Base-by-base conservation (phyloP, 345 rosid species). In the Abelmoschus esculentus region DNA sequence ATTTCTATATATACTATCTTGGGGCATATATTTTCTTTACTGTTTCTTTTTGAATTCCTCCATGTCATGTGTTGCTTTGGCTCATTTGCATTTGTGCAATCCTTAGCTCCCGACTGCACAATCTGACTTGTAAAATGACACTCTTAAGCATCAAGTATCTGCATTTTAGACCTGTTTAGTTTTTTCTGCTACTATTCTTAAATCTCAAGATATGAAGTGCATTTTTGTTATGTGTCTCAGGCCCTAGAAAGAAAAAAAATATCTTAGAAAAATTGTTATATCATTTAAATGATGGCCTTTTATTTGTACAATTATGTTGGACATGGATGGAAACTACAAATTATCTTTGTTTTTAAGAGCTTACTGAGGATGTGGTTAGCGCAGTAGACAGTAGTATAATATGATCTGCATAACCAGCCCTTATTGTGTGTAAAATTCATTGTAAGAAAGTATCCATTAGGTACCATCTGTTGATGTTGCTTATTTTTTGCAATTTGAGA, bases 401-500 rank as follows among this genome's bases (percentile, higher is more conserved):
- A 38, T 38, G 42, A 11, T 63, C 52, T 47, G 14, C 14, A 63
- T 63, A 63, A 38, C 31, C n/a, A 38, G 31, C 52, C n/a, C 15
- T 34, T 40, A 32, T n/a, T 34, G 54, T 10, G 49, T 52, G n/a
- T 68, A 34, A 17, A 52, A 53, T 68, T 40, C 32, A 52, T 67
- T 2, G 4, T 31, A 12, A 10, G 60, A 32, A 67, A n/a, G 60
- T 19, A 0, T 11, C 12, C 22, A 26, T 67, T 56, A 15, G n/a
- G n/a, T n/a, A 13, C 36, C 22, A 8, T 66, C 29, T 55, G 47
- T 73, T 40, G 54, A 52, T 66, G 74, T 52, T 50, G 56, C 49
- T 70, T 6, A 59, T 46, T 74, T 22, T 8, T 70, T 71, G 76
- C 40, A 46, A 44, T 64, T 70, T 78, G 72, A 74, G 83, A 81